These are phyloP conservation scores for Lunasporangiospora selenospora DNA, from an alignment of 192 early-diverging fungal species.

Conservation along the genomic window DNA sequence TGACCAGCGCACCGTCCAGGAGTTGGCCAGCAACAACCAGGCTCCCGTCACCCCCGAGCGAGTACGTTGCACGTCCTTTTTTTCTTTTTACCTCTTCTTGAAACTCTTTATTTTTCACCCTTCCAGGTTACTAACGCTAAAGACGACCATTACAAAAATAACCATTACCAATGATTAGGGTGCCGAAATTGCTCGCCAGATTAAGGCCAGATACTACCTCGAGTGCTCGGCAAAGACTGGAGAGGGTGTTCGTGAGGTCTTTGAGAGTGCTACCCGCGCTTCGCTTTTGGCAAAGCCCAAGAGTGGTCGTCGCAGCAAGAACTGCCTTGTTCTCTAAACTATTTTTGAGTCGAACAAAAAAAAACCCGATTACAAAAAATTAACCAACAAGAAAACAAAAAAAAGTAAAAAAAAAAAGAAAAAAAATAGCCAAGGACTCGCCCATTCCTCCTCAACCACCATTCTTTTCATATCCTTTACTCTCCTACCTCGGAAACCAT, in stretches of 20 bases:
- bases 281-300: constrained; percentile 55
- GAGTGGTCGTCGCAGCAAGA: constrained; percentile 2
- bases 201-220: constrained; percentile 82
- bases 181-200: constrained; percentile 69
- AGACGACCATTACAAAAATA: not conserved
- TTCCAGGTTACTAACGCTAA: not conserved
- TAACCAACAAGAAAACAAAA: too few relatives aligned
- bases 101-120: not conserved
- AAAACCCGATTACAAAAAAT: too few relatives aligned
- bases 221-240: constrained; percentile 86
- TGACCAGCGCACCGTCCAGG: constrained; percentile 74
- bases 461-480: too few relatives aligned
- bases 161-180: constrained; percentile 56
- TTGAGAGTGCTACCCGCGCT: constrained; percentile 84
- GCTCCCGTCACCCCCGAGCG: constrained; percentile 72
- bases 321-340: constrained; percentile 5
- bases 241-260: constrained; percentile 83
- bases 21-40: constrained; percentile 70
- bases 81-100: not conserved
- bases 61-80: constrained; percentile 36
- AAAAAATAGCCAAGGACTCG: too few relatives aligned
- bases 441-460: too few relatives aligned
- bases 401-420: too few relatives aligned
- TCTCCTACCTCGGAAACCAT: too few relatives aligned
- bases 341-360: too few relatives aligned